Evolutionary conservation across 345 rosid genomes (phyloP).

Genomic region (Eucalyptus curtisii): DNA sequence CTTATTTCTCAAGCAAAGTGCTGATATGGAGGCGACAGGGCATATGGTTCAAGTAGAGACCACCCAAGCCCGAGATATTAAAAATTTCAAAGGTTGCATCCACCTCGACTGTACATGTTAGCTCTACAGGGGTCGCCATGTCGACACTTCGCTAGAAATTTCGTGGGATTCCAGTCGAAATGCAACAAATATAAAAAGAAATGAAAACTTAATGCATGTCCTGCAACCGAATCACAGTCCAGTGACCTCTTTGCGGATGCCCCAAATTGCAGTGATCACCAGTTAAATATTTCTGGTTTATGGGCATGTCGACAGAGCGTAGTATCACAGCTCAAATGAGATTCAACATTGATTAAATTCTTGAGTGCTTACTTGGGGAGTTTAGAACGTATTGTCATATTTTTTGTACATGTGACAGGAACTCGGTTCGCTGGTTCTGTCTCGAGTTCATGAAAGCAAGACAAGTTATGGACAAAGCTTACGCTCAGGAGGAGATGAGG

Average conservation of each 20-base stretch:
- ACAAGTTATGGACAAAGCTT: neutral
- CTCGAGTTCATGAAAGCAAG: constrained; percentile 20
- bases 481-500: constrained; percentile 2
- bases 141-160: neutral
- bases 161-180: neutral
- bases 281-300: neutral
- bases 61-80: neutral
- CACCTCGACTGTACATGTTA: neutral
- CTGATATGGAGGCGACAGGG: neutral
- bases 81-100: neutral
- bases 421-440: constrained; percentile 10
- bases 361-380: neutral
- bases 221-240: neutral
- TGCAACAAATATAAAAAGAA: neutral
- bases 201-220: neutral
- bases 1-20: neutral
- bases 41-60: neutral
- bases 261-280: neutral
- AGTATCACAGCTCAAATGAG: neutral
- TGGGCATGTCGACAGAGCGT: neutral
- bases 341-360: neutral
- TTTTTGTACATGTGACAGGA: neutral
- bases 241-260: neutral
- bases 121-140: neutral
- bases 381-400: neutral